phyloP scores from a whole-genome alignment of 2,329 filamentous ascomycete genomes.

The Xylariaceae sp. region DNA sequence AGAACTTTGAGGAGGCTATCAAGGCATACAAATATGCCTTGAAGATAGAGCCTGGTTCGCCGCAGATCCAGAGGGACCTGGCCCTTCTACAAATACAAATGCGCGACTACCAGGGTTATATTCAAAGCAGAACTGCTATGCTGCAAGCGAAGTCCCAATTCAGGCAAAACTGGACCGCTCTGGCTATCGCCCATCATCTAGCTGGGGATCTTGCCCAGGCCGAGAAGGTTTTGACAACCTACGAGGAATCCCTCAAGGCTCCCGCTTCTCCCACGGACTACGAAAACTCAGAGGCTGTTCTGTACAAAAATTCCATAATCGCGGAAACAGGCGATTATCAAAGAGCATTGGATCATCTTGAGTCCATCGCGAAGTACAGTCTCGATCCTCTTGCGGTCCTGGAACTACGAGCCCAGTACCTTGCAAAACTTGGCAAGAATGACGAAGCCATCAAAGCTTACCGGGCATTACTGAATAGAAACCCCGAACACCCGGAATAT shows the following conservation, averaged over 20 bases:
- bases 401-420: slow-evolving; percentile 80
- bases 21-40: slow-evolving; percentile 98
- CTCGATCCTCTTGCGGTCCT: slow-evolving; percentile 79
- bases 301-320: slow-evolving; percentile 96
- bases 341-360: slow-evolving; percentile 79
- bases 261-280: slow-evolving; percentile 71
- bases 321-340: slow-evolving; percentile 80
- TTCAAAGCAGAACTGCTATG: slow-evolving; percentile 84
- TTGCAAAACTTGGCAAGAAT: slow-evolving; percentile 68
- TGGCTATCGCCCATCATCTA: slow-evolving; percentile 89
- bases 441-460: slow-evolving; percentile 80
- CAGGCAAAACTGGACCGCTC: slow-evolving; percentile 94
- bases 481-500: slow-evolving; percentile 80
- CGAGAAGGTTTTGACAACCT: slow-evolving; percentile 84
- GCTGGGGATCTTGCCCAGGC: slow-evolving; percentile 79
- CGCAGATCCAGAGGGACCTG: slow-evolving; percentile 89
- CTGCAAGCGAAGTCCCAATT: slow-evolving; percentile 74
- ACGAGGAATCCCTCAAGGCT: slow-evolving; percentile 86
- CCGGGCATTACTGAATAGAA: slow-evolving; percentile 73
- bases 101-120: slow-evolving; percentile 89
- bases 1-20: slow-evolving; percentile 98
- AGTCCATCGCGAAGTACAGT: slow-evolving; percentile 68
- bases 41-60: slow-evolving; percentile 85
- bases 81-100: slow-evolving; percentile 93
- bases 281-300: slow-evolving; percentile 86